Percentiles rank a stretch among this genome's conserved stretches.
phyloP scores from a whole-genome alignment of 2,329 filamentous ascomycete species.

The Alternaria triticimaculans region DNA sequence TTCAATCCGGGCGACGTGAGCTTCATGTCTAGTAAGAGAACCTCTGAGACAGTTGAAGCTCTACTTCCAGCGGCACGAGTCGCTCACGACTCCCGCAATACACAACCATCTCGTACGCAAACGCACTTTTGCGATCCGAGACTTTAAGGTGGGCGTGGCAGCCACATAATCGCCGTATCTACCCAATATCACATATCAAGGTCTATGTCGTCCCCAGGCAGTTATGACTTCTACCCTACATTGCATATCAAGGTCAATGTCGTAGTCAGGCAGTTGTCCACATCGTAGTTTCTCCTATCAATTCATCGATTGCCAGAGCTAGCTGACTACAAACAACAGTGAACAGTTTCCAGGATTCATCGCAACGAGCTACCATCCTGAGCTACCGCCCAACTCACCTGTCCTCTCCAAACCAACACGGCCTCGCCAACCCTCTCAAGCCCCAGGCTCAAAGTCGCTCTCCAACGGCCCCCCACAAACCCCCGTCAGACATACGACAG shows the following conservation, averaged over 20 bases:
- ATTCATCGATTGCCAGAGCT: neutral
- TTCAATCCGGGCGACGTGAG: neutral
- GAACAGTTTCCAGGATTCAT: neutral
- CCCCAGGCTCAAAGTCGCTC: neutral
- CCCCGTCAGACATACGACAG: neutral
- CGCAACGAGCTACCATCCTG: neutral
- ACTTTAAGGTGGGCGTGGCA: neutral
- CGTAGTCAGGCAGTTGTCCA: neutral
- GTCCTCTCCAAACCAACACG: neutral
- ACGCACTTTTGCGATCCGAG: neutral
- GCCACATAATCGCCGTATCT: neutral
- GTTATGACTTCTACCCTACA: neutral
- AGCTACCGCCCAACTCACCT: neutral
- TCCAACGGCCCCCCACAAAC: neutral
- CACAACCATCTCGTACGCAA: neutral
- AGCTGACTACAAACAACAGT: neutral
- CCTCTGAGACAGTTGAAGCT: neutral
- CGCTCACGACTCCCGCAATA: neutral
- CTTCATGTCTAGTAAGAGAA: neutral
- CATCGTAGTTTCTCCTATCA: neutral
- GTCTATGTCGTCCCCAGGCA: neutral
- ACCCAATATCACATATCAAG: neutral
- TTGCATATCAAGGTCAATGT: neutral
- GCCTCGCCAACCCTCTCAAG: neutral
- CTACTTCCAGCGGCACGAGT: neutral